Evolutionary conservation across 495 filamentous ascomycete genomes (phyloP).

Genomic region (Diplogelasinospora grovesii): DNA sequence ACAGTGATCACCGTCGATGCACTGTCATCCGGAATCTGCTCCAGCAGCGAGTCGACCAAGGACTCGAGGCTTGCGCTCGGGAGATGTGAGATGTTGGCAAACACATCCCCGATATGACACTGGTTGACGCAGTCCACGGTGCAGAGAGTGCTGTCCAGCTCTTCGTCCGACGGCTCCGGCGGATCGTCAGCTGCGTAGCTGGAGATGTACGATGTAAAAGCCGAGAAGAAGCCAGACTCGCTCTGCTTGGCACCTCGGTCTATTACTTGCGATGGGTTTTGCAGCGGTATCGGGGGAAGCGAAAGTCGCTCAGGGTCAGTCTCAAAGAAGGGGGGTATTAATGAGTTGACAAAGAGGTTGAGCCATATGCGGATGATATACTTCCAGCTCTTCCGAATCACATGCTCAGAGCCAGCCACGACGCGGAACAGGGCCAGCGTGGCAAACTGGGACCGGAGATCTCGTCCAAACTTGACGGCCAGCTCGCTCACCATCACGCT

Average conservation of each 20-base stretch:
- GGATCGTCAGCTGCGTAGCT: slow-evolving; percentile 98
- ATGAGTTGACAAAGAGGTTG: slow-evolving; percentile 92
- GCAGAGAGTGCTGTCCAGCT: slow-evolving; percentile 89
- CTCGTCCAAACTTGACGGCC: slow-evolving; percentile 91
- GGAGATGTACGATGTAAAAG: slow-evolving; percentile 93
- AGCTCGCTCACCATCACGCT: slow-evolving; percentile 99
- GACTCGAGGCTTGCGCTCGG: slow-evolving; percentile 57
- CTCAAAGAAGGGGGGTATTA: slow-evolving; percentile 79
- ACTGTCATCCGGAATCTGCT: slow-evolving; percentile 80
- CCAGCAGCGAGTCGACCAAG: slow-evolving; percentile 66
- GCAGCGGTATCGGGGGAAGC: slow-evolving; percentile 79
- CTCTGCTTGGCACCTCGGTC: slow-evolving; percentile 70
- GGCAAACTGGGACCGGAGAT: slow-evolving; percentile 88
- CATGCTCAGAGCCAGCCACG: slow-evolving; percentile 70
- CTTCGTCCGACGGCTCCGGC: slow-evolving; percentile 93
- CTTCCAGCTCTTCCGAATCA: slow-evolving; percentile 74
- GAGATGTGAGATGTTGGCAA: slow-evolving; percentile 77
- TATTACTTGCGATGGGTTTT: slow-evolving; percentile 86
- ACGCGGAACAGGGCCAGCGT: slow-evolving; percentile 91
- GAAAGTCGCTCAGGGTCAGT: slow-evolving; percentile 62
- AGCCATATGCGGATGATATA: slow-evolving; percentile 83
- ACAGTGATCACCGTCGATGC: slow-evolving; percentile 78
- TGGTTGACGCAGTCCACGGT: slow-evolving; percentile 91
- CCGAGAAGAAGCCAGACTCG: slow-evolving; percentile 83
- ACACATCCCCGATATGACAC: slow-evolving; percentile 76